Conservation (phyloP, 1,139 yeast genomes). For the Geotrichum bryndzae region DNA sequence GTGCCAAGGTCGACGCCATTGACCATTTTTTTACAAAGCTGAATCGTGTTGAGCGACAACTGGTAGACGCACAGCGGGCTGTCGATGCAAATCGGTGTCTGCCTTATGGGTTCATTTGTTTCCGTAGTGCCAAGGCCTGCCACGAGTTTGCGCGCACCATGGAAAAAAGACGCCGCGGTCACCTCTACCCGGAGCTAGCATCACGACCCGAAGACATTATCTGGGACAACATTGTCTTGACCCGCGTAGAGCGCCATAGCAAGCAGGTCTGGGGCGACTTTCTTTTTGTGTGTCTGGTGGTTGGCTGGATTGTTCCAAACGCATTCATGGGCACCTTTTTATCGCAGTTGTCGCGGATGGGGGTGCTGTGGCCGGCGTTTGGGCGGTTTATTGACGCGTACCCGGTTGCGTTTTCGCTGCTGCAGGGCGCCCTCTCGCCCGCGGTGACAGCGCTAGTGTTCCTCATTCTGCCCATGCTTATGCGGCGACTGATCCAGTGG, state of each 20-base stretch:
- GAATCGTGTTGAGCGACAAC: constrained; percentile 27
- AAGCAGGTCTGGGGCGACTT: constrained; percentile 37
- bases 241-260: constrained; percentile 29
- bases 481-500: constrained; percentile 37
- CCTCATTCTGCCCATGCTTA: constrained; percentile 35
- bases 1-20: constrained; percentile 31
- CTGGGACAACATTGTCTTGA: constrained; percentile 36
- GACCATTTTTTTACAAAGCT: constrained; percentile 27
- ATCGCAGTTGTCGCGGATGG: constrained; percentile 36
- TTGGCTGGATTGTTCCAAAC: constrained; percentile 40
- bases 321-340: constrained; percentile 41
- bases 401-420: constrained; percentile 32
- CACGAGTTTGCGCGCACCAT: constrained; percentile 27
- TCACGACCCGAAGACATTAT: constrained; percentile 38
- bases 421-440: constrained; percentile 41
- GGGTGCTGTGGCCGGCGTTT: constrained; percentile 36
- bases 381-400: constrained; percentile 29
- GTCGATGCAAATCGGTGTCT: constrained; percentile 22
- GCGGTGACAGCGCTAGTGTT: constrained; percentile 36
- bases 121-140: constrained; percentile 28
- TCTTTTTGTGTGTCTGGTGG: constrained; percentile 29
- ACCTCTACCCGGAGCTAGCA: constrained; percentile 25
- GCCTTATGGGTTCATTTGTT: constrained; percentile 38
- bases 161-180: constrained; percentile 10
- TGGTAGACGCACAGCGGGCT: constrained; percentile 27